These are phyloP conservation scores for Ramaria sp. DNA, from an alignment of 768 basidiomycete genomes.

Conservation along the genomic window DNA sequence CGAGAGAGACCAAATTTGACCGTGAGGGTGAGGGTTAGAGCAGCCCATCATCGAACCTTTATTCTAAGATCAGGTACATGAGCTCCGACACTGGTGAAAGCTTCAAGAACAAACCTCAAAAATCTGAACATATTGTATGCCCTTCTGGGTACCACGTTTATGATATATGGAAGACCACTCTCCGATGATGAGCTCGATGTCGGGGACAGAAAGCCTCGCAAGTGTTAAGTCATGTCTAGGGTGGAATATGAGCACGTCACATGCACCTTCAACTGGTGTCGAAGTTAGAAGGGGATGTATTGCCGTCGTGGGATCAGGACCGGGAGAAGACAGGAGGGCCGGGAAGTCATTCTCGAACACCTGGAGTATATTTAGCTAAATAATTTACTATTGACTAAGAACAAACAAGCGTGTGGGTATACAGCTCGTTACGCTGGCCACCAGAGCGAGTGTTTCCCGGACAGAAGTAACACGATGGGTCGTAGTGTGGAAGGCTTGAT, in stretches of 20 bases:
- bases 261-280: slow-evolving; percentile 69
- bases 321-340: slow-evolving; percentile 57
- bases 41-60: slow-evolving; percentile 95
- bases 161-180: slow-evolving; percentile 66
- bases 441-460: slow-evolving; percentile 71
- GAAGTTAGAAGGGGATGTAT: slow-evolving; percentile 51
- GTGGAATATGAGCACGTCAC: slow-evolving; percentile 82
- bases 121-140: slow-evolving; percentile 75
- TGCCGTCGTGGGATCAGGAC: slow-evolving; percentile 37
- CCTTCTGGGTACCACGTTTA: slow-evolving; percentile 46
- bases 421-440: slow-evolving; percentile 58
- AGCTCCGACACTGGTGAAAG: neutral
- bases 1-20: slow-evolving; percentile 79
- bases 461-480: slow-evolving; percentile 75
- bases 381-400: neutral
- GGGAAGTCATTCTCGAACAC: slow-evolving; percentile 76
- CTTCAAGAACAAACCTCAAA: slow-evolving; percentile 53
- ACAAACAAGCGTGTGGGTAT: slow-evolving; percentile 45
- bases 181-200: slow-evolving; percentile 54
- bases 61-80: slow-evolving; percentile 39
- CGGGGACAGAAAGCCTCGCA: slow-evolving; percentile 44
- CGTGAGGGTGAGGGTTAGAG: slow-evolving; percentile 90
- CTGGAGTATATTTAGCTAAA: slow-evolving; percentile 11
- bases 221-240: slow-evolving; percentile 80
- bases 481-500: slow-evolving; percentile 45